Evolutionary conservation across 2,329 filamentous ascomycete genomes (phyloP).

Genomic region (Didymella arachidicola): DNA sequence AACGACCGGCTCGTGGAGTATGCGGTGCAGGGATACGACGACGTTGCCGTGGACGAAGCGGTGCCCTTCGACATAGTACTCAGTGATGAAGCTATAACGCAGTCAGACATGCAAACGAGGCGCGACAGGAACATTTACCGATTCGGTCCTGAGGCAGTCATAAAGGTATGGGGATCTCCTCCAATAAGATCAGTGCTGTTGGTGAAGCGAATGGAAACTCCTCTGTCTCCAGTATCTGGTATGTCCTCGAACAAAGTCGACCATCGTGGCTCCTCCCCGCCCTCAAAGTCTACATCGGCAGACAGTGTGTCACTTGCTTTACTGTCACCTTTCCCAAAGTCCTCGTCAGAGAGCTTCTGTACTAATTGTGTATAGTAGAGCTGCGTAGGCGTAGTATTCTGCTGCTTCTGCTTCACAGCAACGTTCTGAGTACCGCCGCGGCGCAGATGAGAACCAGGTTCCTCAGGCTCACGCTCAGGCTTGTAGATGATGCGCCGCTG

Average conservation of each 20-base stretch:
- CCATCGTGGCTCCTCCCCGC: conserved; percentile 45
- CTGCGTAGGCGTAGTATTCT: conserved; percentile 55
- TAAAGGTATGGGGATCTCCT: conserved; percentile 59
- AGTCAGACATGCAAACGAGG: conserved; percentile 30
- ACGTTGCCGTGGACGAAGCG: conserved; percentile 66
- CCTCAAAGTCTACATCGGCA: conserved; percentile 31
- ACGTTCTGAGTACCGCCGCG: conserved; percentile 51
- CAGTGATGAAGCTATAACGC: conserved; percentile 60
- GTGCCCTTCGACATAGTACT: conserved; percentile 65
- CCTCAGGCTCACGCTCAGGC: conserved; percentile 58
- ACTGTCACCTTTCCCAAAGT: conserved; percentile 40
- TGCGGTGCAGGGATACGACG: conserved; percentile 63
- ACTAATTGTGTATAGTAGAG: conserved; percentile 64
- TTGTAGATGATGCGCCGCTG: conserved; percentile 68
- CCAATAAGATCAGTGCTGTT: conserved; percentile 57
- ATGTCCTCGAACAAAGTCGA: conserved; percentile 52
- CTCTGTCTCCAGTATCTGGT: conserved; percentile 60
- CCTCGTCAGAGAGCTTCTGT: conserved; percentile 49
- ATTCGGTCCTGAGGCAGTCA: conserved; percentile 61
- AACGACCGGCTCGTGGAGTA: conserved; percentile 57
- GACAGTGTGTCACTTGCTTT: conserved; percentile 27
- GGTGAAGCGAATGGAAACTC: conserved; percentile 62
- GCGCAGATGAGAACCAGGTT: conserved; percentile 47
- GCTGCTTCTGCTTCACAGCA: conserved; percentile 42
- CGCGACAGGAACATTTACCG: conserved; percentile 51